A percentile compares a stretch with the other conserved stretches of the same genome.
Evolutionary conservation across 2,329 filamentous ascomycete species (phyloP).

Genomic region (Cladosporium oxysporum): DNA sequence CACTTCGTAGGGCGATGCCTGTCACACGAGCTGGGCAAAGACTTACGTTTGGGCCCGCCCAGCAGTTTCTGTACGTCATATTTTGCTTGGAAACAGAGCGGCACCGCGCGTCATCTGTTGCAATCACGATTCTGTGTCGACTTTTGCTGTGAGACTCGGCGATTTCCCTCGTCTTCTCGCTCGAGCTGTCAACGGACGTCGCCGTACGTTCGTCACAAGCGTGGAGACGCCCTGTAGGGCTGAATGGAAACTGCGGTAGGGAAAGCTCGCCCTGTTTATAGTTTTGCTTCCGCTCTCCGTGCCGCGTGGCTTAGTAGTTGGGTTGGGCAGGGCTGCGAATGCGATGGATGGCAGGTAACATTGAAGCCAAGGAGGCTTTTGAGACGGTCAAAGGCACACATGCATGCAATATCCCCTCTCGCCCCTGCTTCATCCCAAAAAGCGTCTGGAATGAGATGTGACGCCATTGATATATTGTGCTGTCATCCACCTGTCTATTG

Average conservation of each 20-base stretch:
- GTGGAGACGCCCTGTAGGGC: constrained; percentile 13
- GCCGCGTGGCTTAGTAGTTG: background rate
- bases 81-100: constrained; percentile 11
- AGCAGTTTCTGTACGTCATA: constrained; percentile 10
- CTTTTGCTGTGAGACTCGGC: background rate
- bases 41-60: constrained; percentile 4
- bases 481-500: background rate
- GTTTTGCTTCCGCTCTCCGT: background rate
- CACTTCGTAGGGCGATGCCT: constrained; percentile 5
- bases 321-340: background rate
- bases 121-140: background rate
- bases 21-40: constrained; percentile 9
- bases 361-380: background rate
- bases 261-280: background rate
- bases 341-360: background rate
- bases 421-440: background rate
- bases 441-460: background rate
- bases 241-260: background rate
- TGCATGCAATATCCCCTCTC: background rate
- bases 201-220: background rate
- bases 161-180: background rate
- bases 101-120: constrained; percentile 16
- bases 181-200: constrained; percentile 1
- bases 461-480: background rate
- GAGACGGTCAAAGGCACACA: background rate